These are phyloP conservation scores for Tricholoma saponaceum DNA, from an alignment of 768 basidiomycete genomes.

Conservation along the genomic window DNA sequence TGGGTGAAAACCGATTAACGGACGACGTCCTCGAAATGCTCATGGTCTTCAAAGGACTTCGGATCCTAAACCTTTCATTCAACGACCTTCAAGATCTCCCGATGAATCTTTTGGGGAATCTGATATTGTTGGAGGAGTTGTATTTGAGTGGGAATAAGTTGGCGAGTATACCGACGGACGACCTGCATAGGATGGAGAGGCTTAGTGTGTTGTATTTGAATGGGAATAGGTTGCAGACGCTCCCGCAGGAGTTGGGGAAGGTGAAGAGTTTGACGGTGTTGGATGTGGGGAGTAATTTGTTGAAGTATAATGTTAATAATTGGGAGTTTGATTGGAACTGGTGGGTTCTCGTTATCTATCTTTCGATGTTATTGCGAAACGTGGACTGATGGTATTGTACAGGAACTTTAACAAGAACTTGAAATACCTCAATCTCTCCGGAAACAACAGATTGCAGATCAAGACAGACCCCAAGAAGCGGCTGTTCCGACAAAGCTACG, in stretches of 20 bases:
- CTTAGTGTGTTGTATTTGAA: conserved; percentile 83
- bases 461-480: conserved; percentile 59
- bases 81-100: conserved; percentile 93
- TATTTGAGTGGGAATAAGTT: conserved; percentile 96
- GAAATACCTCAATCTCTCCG: conserved; percentile 92
- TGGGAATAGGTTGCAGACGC: conserved; percentile 87
- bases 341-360: conserved; percentile 38
- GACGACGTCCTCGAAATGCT: conserved; percentile 77
- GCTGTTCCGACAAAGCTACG: conserved; percentile 22
- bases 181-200: conserved; percentile 65
- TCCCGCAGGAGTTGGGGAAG: conserved; percentile 88
- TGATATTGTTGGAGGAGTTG: conserved; percentile 72
- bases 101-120: conserved; percentile 64
- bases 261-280: conserved; percentile 73
- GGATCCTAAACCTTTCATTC: conserved; percentile 87
- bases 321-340: conserved; percentile 99
- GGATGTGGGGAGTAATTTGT: conserved; percentile 89
- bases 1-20: conserved; percentile 85
- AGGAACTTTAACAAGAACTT: conserved; percentile 98
- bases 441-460: conserved; percentile 95
- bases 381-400: not conserved
- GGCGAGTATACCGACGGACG: conserved; percentile 85
- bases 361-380: not conserved
- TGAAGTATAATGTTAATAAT: conserved; percentile 98
- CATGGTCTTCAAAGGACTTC: conserved; percentile 71